A percentile compares a stretch with the other conserved stretches of the same genome.
These are phyloP conservation scores for Saccharomycopsis javanensis DNA, from an alignment of 805 yeast species.

Conservation along the genomic window DNA sequence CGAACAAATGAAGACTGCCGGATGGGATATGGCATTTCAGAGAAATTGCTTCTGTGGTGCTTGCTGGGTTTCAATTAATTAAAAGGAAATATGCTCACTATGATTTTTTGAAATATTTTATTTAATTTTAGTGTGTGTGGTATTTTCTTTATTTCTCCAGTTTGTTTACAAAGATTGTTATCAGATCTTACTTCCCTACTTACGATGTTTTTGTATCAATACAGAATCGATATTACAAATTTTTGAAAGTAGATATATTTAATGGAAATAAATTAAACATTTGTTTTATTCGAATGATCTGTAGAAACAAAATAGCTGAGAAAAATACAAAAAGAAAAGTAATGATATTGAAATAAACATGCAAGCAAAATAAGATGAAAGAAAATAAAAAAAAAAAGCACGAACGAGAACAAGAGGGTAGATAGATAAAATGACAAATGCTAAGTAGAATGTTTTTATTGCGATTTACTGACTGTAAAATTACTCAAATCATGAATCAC, in stretches of 20 bases:
- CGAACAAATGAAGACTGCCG: constrained; percentile 1
- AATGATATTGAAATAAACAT: too few relatives aligned
- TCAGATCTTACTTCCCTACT: too few relatives aligned
- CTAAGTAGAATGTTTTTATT: not conserved
- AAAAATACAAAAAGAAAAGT: not conserved
- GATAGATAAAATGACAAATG: not conserved
- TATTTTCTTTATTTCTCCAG: too few relatives aligned
- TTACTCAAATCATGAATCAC: constrained; percentile 38
- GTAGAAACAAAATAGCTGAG: not conserved
- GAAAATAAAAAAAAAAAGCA: not conserved
- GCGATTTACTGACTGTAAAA: constrained; percentile 14
- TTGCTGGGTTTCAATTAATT: constrained; percentile 10
- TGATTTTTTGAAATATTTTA: not conserved
- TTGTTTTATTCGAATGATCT: not conserved
- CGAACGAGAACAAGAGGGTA: not conserved
- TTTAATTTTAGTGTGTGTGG: too few relatives aligned
- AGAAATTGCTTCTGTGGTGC: constrained; percentile 18
- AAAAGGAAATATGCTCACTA: not conserved
- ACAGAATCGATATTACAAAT: not conserved
- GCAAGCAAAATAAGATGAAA: not conserved
- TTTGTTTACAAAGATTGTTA: too few relatives aligned
- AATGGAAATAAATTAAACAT: not conserved
- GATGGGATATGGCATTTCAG: constrained; percentile 18
- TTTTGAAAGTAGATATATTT: too few relatives aligned
- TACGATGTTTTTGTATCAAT: not conserved